Percentiles rank a stretch among this genome's conserved stretches.
Conservation (phyloP, 176 grass and related monocot species). For the Chrysopogon serrulatus region DNA sequence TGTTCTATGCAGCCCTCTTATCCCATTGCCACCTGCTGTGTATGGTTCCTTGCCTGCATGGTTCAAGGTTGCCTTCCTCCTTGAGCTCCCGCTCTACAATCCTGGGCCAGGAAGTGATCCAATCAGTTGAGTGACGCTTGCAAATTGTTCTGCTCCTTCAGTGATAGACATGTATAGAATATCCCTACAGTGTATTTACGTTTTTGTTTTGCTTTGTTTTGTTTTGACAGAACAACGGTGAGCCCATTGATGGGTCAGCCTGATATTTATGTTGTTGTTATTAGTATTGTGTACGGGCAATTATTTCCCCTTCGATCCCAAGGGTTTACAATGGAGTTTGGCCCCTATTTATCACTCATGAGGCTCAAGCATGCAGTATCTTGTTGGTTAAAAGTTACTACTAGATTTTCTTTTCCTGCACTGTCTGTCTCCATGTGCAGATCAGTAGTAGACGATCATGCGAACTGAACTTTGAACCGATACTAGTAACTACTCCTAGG, state of each 20-base stretch:
- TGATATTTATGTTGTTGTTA: background rate
- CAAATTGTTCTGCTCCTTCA: background rate
- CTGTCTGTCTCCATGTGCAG: no score
- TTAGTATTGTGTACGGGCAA: background rate
- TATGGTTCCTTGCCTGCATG: conserved; percentile 74
- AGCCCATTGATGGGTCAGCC: background rate
- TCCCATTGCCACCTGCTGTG: conserved; percentile 66
- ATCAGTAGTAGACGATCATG: background rate
- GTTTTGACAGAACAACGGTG: background rate
- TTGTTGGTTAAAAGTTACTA: background rate
- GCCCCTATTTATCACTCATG: background rate
- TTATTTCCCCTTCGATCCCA: background rate
- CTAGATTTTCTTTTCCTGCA: no score
- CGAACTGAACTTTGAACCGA: background rate
- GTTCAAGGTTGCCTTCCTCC: conserved; percentile 85
- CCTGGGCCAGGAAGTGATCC: conserved; percentile 33
- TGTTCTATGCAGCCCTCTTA: conserved; percentile 67
- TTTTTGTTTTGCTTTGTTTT: background rate
- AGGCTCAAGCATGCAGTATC: background rate
- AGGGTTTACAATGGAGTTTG: background rate
- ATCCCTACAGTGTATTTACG: background rate
- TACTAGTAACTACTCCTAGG: background rate
- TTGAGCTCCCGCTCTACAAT: conserved; percentile 88
- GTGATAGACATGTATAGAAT: conserved; percentile 13
- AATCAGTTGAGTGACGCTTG: background rate